Base-by-base conservation (phyloP, 306 rosid genomes). In the Quercus ilex region DNA sequence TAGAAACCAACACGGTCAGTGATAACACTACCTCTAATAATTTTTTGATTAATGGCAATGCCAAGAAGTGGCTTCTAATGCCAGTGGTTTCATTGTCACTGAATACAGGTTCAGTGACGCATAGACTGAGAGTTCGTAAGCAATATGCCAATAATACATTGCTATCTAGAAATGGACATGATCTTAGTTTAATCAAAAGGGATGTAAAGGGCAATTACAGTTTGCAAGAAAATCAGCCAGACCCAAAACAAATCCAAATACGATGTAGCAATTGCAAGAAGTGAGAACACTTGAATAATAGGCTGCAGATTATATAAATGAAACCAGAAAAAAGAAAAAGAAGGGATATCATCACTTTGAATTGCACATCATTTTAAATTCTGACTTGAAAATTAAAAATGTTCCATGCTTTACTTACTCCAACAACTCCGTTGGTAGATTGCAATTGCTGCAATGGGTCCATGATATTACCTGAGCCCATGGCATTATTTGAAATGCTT, bases 231-330 rank as follows among this genome's bases (percentile, higher is more conserved):
- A 93, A 79, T 91, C 92, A 3, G 93, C 67, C 81, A 91, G 87
- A 21, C 97, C 97, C 86, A 92, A 80, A 78, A 88, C 89, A 74
- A 92, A 92, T 83, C 97, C 97, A 20, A 91, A 87, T 80, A 91
- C 17, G 97, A 92, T 70, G 97, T 91, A 51, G 88, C 88, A 62
- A 89, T 86, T 53, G 97, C 96, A 60, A 91, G 88, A 83, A 92
- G 82, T 28, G 97, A 91, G 90, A 91, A 92, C 35, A 77, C 84
- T 68, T 86, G 89, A 75, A 92, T 88, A 73, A 89, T 82, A 75
- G 97, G 97, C 97, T 92, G 92, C 79, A 92, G 57, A 52, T 87
- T 74, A 59, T 28, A 74, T 26, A 7, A 46, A 56, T 77, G 38
- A 57, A 46, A 74, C 63, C 26, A 55, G 65, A 25, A 59, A 73